Conservation (phyloP, 2,329 filamentous ascomycete species). For the Nigrospora sphaerica region DNA sequence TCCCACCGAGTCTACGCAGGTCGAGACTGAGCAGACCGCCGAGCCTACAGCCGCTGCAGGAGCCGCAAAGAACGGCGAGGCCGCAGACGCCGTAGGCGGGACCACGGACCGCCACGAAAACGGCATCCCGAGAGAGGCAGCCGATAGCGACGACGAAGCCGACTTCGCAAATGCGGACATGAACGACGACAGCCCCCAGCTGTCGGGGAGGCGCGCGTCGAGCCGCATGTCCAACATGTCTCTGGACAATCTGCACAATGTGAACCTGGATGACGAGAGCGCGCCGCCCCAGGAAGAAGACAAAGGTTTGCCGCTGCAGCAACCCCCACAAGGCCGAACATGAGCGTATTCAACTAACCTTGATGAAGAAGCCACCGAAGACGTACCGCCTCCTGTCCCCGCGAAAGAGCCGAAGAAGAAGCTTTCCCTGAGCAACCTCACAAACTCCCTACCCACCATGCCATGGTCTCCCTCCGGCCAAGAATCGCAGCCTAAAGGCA, state of each 20-base stretch:
- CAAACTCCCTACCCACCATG: conserved; percentile 64
- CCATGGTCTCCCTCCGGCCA: conserved; percentile 60
- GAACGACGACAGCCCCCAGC: conserved; percentile 10
- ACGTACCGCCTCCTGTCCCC: conserved; percentile 20
- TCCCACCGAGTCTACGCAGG: no score
- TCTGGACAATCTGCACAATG: conserved; percentile 53
- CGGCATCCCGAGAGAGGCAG: not conserved
- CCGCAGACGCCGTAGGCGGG: not conserved
- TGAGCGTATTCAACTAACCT: not conserved
- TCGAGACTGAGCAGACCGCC: no score
- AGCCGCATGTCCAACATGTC: conserved; percentile 39
- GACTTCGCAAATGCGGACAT: not conserved
- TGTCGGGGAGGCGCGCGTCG: conserved; percentile 25
- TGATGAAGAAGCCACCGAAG: conserved; percentile 10
- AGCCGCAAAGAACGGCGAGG: no score
- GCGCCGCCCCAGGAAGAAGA: conserved; percentile 13
- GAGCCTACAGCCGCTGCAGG: no score
- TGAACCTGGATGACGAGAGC: conserved; percentile 59
- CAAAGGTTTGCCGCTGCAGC: conserved; percentile 20
- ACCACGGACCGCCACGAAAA: not conserved
- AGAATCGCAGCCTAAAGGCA: conserved; percentile 39
- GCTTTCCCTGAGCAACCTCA: conserved; percentile 62
- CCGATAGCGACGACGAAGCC: not conserved
- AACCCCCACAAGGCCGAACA: not conserved
- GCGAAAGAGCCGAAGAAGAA: conserved; percentile 43